Evolutionary conservation across 2,329 filamentous ascomycete species (phyloP).

Genomic region (Pestalotiopsis sp.): DNA sequence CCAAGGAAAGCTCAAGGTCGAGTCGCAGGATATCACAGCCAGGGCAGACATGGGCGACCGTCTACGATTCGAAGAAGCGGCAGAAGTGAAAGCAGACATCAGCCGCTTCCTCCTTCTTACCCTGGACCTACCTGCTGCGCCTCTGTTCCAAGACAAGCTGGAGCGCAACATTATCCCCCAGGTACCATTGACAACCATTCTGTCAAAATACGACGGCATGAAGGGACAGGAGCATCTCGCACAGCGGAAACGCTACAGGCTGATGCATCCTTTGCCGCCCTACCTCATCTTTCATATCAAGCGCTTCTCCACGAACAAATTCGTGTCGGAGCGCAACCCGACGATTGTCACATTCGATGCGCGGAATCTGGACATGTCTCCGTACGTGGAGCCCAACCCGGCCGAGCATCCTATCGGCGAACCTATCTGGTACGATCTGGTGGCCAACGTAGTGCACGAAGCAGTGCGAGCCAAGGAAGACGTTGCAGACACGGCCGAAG

Average conservation of each 20-base stretch:
- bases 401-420: conserved; percentile 71
- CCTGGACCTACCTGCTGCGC: conserved; percentile 86
- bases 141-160: conserved; percentile 93
- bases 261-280: conserved; percentile 88
- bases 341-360: conserved; percentile 97
- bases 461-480: conserved; percentile 78
- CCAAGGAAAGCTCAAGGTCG: conserved; percentile 88
- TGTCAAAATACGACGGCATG: conserved; percentile 91
- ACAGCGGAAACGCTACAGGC: conserved; percentile 84
- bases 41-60: conserved; percentile 86
- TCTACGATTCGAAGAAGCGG: conserved; percentile 90
- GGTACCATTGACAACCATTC: conserved; percentile 78
- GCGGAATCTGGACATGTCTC: conserved; percentile 80
- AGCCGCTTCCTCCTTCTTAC: conserved; percentile 90
- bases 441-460: conserved; percentile 92
- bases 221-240: conserved; percentile 87
- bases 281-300: conserved; percentile 95
- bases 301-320: conserved; percentile 95
- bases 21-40: conserved; percentile 91
- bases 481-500: conserved; percentile 87
- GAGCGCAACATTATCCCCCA: conserved; percentile 97
- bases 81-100: conserved; percentile 74
- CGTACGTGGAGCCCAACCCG: conserved; percentile 89
- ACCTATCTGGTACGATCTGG: conserved; percentile 92
- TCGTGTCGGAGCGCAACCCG: conserved; percentile 92